These are phyloP conservation scores for Ogataea degrootiae DNA, from an alignment of 805 yeast genomes.

Conservation along the genomic window DNA sequence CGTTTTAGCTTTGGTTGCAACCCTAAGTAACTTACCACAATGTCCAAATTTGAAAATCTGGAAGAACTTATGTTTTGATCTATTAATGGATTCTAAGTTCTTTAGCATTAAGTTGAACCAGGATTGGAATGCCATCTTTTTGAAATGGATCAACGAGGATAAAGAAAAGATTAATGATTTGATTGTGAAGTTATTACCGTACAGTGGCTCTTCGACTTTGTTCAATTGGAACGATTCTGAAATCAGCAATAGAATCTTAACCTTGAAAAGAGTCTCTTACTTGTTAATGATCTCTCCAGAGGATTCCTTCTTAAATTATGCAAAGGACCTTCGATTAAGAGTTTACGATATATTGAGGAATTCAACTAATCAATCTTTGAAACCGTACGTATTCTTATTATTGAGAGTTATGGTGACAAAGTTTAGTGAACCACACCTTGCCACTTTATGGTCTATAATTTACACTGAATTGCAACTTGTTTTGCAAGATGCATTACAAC, in stretches of 20 bases:
- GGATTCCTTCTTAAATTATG: slow-evolving; percentile 48
- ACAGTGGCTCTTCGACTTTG: slow-evolving; percentile 48
- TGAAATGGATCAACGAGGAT: slow-evolving; percentile 61
- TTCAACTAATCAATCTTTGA: slow-evolving; percentile 30
- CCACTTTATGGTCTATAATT: slow-evolving; percentile 66
- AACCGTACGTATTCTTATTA: slow-evolving; percentile 46
- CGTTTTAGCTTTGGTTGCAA: slow-evolving; percentile 41
- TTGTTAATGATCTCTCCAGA: slow-evolving; percentile 57
- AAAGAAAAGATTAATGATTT: slow-evolving; percentile 56
- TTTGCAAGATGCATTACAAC: slow-evolving; percentile 36
- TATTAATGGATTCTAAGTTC: slow-evolving; percentile 56
- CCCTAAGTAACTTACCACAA: slow-evolving; percentile 30
- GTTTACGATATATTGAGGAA: slow-evolving; percentile 25
- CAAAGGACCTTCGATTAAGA: slow-evolving; percentile 41
- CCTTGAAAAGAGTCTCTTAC: slow-evolving; percentile 60
- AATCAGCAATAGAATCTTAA: slow-evolving; percentile 26
- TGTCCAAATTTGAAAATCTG: slow-evolving; percentile 46
- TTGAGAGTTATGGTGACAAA: slow-evolving; percentile 62
- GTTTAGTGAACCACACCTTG: slow-evolving; percentile 59
- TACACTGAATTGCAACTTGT: slow-evolving; percentile 54
- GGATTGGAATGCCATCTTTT: slow-evolving; percentile 53
- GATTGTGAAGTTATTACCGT: slow-evolving; percentile 42
- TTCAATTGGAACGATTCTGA: slow-evolving; percentile 34
- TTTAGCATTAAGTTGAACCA: slow-evolving; percentile 36
- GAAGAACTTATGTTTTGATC: slow-evolving; percentile 61